Evolutionary conservation across 257 asterid species (phyloP).

Genomic region (Verbena officinalis): DNA sequence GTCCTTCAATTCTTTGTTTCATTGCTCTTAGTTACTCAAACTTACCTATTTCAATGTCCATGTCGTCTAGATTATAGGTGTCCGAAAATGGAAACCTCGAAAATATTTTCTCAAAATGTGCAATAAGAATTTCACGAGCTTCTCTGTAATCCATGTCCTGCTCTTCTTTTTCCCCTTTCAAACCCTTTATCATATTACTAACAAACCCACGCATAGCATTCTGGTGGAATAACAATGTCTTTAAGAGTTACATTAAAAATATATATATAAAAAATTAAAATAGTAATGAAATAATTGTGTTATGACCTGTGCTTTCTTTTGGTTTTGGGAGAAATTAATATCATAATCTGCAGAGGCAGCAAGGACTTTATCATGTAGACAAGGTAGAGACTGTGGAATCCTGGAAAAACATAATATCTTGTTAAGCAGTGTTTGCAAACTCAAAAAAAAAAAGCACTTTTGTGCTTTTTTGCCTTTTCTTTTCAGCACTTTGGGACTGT

Average conservation of each 20-base stretch:
- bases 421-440: too few species aligned
- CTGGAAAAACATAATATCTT: slow-evolving; percentile 38
- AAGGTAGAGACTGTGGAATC: slow-evolving; percentile 64
- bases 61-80: slow-evolving; percentile 44
- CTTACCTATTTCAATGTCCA: slow-evolving; percentile 75
- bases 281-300: slow-evolving; percentile 10
- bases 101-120: slow-evolving; percentile 73
- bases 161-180: slow-evolving; percentile 68
- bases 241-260: slow-evolving; percentile 25
- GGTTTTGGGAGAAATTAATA: slow-evolving; percentile 45
- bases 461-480: too few species aligned
- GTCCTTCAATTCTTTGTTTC: neutral
- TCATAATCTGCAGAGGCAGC: slow-evolving; percentile 67
- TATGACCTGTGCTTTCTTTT: slow-evolving; percentile 62
- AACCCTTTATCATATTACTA: slow-evolving; percentile 75
- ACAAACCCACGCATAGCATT: slow-evolving; percentile 59
- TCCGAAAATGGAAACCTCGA: slow-evolving; percentile 93
- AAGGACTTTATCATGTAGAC: slow-evolving; percentile 74
- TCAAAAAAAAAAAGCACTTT: too few species aligned
- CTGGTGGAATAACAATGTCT: slow-evolving; percentile 42
- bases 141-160: slow-evolving; percentile 43
- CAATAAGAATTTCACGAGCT: slow-evolving; percentile 52
- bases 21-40: slow-evolving; percentile 16
- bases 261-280: neutral
- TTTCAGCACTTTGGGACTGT: too few species aligned